These are phyloP conservation scores for Paramecium caudatum DNA, from an alignment of 73 alveolate genomes.

Conservation along the genomic window DNA sequence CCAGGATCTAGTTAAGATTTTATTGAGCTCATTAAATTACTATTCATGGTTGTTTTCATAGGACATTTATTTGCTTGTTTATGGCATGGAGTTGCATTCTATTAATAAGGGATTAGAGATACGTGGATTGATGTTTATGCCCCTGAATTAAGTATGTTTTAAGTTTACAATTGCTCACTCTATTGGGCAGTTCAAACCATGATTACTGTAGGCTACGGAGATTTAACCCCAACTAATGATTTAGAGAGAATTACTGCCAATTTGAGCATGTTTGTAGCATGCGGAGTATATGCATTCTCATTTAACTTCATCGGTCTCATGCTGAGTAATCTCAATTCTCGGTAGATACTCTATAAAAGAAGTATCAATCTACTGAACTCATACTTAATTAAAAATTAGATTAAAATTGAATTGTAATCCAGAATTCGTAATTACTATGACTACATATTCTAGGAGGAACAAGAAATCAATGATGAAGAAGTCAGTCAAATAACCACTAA, in stretches of 20 bases:
- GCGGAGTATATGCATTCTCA: conserved; percentile 91
- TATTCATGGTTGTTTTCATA: conserved; percentile 59
- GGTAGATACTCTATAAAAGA: conserved; percentile 76
- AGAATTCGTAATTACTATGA: conserved; percentile 85
- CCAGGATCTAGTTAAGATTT: conserved; percentile 51
- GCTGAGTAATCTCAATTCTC: conserved; percentile 78
- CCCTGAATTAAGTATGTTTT: background rate
- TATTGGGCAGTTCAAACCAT: conserved; percentile 90
- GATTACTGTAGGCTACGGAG: conserved; percentile 95
- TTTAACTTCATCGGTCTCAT: conserved; percentile 87
- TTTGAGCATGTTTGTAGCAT: conserved; percentile 86
- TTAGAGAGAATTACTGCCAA: conserved; percentile 82
- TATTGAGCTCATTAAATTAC: conserved; percentile 52
- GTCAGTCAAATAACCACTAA: conserved; percentile 47
- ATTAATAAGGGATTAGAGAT: conserved; percentile 63
- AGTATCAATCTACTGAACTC: conserved; percentile 77
- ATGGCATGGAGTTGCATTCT: conserved; percentile 77
- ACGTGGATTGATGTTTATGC: conserved; percentile 78
- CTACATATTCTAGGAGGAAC: conserved; percentile 79
- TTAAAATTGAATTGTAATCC: conserved; percentile 80
- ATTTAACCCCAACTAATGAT: conserved; percentile 83
- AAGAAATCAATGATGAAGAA: conserved; percentile 71
- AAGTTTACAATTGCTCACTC: conserved; percentile 73
- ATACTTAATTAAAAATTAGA: conserved; percentile 77
- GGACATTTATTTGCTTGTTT: conserved; percentile 86